Percentiles rank a stretch among this genome's conserved stretches.
Conservation (phyloP, 2,329 filamentous ascomycete species). For the Penicillium aurantiogriseum region DNA sequence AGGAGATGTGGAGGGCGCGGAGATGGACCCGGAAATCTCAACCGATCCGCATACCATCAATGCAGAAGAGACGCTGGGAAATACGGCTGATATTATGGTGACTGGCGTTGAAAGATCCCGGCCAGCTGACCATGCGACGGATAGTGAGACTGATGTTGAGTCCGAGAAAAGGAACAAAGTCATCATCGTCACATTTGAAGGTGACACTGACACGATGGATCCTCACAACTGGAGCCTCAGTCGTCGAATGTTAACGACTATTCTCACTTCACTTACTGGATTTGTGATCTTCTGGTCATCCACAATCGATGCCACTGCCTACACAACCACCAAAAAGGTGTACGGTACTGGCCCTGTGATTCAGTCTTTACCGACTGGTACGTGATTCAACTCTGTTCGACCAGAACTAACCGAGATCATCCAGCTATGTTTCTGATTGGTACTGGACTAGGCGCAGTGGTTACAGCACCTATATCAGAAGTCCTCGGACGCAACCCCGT, state of each 20-base stretch:
- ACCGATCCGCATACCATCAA: constrained; percentile 16
- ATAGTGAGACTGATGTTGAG: constrained; percentile 8
- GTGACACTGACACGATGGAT: constrained; percentile 43
- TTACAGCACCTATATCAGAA: constrained; percentile 50
- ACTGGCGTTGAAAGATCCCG: constrained; percentile 26
- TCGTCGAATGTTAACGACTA: constrained; percentile 33
- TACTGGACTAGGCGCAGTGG: constrained; percentile 48
- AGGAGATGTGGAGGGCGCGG: constrained; percentile 13
- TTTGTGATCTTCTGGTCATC: constrained; percentile 51
- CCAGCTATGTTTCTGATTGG: constrained; percentile 45
- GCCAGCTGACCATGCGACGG: constrained; percentile 7
- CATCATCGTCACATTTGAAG: constrained; percentile 43
- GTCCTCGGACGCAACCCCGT: constrained; percentile 49
- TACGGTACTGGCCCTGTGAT: constrained; percentile 17
- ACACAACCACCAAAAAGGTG: constrained; percentile 37
- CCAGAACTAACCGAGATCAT: not conserved
- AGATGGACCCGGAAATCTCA: constrained; percentile 12
- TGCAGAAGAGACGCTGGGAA: constrained; percentile 21
- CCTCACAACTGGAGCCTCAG: constrained; percentile 47
- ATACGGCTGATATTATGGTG: constrained; percentile 22
- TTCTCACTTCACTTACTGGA: constrained; percentile 34
- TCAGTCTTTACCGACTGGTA: constrained; percentile 46
- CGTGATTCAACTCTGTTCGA: constrained; percentile 24
- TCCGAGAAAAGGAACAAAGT: constrained; percentile 34
- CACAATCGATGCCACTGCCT: constrained; percentile 50